Conservation (phyloP, 2,329 filamentous ascomycete genomes). For the Colletotrichum euphorbiae region DNA sequence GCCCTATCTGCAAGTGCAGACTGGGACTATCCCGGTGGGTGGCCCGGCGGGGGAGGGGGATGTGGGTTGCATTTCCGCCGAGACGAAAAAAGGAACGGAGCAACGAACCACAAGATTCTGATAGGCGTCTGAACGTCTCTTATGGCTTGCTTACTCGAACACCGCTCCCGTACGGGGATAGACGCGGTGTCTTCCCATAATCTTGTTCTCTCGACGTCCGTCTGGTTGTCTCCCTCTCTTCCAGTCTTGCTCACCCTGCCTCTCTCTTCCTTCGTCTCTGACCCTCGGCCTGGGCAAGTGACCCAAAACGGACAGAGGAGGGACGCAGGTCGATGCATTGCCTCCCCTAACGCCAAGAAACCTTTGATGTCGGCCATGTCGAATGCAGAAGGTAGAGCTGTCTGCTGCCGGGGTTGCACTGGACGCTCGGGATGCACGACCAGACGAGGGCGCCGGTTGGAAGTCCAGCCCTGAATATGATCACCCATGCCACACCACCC, state of each 20-base stretch:
- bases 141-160: neutral
- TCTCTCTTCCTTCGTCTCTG: conserved; percentile 5
- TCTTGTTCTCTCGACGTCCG: neutral
- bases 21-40: conserved; percentile 10
- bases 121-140: neutral
- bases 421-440: conserved; percentile 17
- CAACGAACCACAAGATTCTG: neutral
- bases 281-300: neutral
- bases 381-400: conserved; percentile 34
- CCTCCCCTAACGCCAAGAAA: conserved; percentile 9
- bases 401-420: conserved; percentile 22
- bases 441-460: conserved; percentile 9
- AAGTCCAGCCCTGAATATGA: conserved; percentile 30
- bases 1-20: conserved; percentile 20
- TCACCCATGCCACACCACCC: conserved; percentile 28
- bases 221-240: neutral
- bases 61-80: conserved; percentile 5
- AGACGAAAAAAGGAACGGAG: conserved; percentile 4
- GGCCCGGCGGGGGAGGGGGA: conserved; percentile 5
- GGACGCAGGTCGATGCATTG: conserved; percentile 16
- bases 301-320: conserved; percentile 10
- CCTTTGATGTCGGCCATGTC: conserved; percentile 39
- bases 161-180: neutral
- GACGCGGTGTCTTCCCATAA: neutral
- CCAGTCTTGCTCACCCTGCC: neutral